Evolutionary conservation across 257 asterid species (phyloP).

Genomic region (Ilex aquifolium): DNA sequence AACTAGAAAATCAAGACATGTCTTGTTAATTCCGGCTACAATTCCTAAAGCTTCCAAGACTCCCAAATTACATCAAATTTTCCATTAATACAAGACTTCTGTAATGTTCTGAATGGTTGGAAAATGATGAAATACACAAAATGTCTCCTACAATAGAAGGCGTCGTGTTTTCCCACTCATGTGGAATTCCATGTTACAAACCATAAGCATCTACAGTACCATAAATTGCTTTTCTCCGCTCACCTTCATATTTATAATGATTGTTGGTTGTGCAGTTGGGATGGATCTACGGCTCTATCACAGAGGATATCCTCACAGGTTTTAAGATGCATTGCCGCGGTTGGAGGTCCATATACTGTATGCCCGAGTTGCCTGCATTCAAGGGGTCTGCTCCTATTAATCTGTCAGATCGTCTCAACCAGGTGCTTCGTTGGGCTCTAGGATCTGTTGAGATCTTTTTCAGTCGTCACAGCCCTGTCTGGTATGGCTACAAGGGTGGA

Average conservation of each 20-base stretch:
- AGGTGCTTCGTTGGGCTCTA: constrained; percentile 90
- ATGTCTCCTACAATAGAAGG: neutral
- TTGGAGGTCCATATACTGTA: constrained; percentile 89
- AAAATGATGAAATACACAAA: too few species aligned
- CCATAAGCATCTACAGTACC: neutral
- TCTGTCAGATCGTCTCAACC: constrained; percentile 91
- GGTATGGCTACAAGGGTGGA: constrained; percentile 80
- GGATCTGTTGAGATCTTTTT: constrained; percentile 93
- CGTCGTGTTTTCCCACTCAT: too few species aligned
- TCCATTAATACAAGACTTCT: neutral
- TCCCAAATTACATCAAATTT: too few species aligned
- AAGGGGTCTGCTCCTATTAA: constrained; percentile 94
- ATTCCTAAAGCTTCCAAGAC: neutral
- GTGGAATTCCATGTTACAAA: neutral
- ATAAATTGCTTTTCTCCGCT: constrained; percentile 2
- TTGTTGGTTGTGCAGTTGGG: constrained; percentile 60
- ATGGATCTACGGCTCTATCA: constrained; percentile 93
- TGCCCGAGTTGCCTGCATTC: constrained; percentile 79
- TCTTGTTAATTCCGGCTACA: neutral
- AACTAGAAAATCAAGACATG: neutral
- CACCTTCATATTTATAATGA: constrained; percentile 6
- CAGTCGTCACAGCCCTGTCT: constrained; percentile 80
- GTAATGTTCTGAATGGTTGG: neutral
- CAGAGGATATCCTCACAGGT: constrained; percentile 92
- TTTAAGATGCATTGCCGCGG: constrained; percentile 98